Conservation (phyloP, 208 protist species). For the Leishmania amazonensis region DNA sequence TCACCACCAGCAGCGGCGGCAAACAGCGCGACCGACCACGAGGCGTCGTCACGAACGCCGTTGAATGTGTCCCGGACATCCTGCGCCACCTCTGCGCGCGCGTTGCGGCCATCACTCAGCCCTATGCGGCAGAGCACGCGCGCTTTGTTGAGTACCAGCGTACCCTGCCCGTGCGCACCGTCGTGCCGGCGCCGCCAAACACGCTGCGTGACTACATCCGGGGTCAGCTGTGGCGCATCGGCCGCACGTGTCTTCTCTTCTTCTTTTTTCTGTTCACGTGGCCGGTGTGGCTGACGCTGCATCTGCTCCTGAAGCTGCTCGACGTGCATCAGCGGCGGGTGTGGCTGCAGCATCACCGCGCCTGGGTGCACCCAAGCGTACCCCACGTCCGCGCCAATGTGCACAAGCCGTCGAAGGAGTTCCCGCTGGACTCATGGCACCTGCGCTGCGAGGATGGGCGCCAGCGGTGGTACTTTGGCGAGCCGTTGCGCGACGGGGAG, state of each 20-base stretch:
- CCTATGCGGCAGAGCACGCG: conserved; percentile 31
- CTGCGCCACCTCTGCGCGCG: background rate
- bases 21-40: background rate
- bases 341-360: conserved; percentile 42
- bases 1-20: background rate
- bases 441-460: conserved; percentile 88
- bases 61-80: background rate
- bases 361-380: conserved; percentile 52
- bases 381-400: conserved; percentile 57
- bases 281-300: conserved; percentile 48
- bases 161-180: conserved; percentile 56
- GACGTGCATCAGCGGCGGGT: conserved; percentile 57
- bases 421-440: conserved; percentile 77
- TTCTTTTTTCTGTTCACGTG: conserved; percentile 44
- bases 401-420: conserved; percentile 34
- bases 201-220: conserved; percentile 50
- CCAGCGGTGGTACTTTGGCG: conserved; percentile 85
- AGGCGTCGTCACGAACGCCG: background rate
- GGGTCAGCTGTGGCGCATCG: conserved; percentile 19
- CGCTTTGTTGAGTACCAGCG: conserved; percentile 53
- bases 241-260: conserved; percentile 7
- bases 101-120: conserved; percentile 12
- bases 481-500: conserved; percentile 52
- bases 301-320: conserved; percentile 48
- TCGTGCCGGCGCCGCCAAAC: conserved; percentile 65